A percentile compares a stretch with the other conserved stretches of the same genome.
Evolutionary conservation across 495 filamentous ascomycete species (phyloP).

Genomic region (Filosporella fistucella): DNA sequence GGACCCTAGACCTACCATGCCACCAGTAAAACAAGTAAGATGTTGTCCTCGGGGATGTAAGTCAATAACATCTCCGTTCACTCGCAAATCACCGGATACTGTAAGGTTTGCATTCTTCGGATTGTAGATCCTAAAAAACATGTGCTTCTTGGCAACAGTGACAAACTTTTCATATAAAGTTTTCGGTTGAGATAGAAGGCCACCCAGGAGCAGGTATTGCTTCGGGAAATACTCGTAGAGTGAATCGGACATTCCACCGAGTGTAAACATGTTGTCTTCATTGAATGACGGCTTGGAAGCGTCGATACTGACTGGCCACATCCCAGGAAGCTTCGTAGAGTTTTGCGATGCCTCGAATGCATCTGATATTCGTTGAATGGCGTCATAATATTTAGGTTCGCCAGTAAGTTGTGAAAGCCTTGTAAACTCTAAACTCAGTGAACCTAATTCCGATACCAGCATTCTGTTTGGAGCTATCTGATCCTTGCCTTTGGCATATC

Average conservation of each 20-base stretch:
- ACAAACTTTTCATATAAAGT: slow-evolving; percentile 70
- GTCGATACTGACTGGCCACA: slow-evolving; percentile 79
- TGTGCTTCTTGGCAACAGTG: slow-evolving; percentile 56
- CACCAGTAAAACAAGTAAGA: slow-evolving; percentile 72
- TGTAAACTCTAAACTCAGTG: slow-evolving; percentile 83
- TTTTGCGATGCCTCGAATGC: slow-evolving; percentile 67
- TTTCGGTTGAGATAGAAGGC: slow-evolving; percentile 66
- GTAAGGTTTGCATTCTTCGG: slow-evolving; percentile 60
- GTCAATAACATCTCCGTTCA: slow-evolving; percentile 25
- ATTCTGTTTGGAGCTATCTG: slow-evolving; percentile 19
- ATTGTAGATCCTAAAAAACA: slow-evolving; percentile 51
- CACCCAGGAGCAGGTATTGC: slow-evolving; percentile 66
- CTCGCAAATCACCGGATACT: slow-evolving; percentile 47
- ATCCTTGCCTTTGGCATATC: slow-evolving; percentile 15
- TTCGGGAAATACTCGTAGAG: slow-evolving; percentile 89
- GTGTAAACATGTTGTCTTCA: slow-evolving; percentile 47
- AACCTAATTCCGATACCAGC: slow-evolving; percentile 70
- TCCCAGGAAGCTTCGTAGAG: slow-evolving; percentile 65
- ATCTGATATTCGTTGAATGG: slow-evolving; percentile 74
- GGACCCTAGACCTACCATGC: slow-evolving; percentile 79
- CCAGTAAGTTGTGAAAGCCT: slow-evolving; percentile 81
- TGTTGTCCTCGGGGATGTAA: slow-evolving; percentile 37
- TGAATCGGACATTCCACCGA: slow-evolving; percentile 77
- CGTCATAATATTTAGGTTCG: slow-evolving; percentile 86
- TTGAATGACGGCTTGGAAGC: slow-evolving; percentile 37